These are phyloP conservation scores for Phytophthora pluvialis DNA, from an alignment of 352 stramenopile genomes.

Conservation along the genomic window DNA sequence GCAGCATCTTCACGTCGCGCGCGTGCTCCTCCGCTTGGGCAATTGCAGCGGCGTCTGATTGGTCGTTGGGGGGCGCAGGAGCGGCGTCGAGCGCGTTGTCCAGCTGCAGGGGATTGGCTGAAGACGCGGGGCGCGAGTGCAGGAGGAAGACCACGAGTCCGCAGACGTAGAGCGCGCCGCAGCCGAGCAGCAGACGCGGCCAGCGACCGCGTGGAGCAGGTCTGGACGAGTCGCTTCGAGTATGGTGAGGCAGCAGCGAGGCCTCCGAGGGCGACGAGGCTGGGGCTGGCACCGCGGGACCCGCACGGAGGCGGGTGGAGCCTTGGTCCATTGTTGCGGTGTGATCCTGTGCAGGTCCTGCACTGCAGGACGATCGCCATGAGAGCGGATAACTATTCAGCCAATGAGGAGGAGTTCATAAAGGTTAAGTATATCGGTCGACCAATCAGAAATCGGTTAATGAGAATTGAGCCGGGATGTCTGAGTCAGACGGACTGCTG, in stretches of 20 bases:
- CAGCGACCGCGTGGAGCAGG: neutral
- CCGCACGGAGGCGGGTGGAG: constrained; percentile 10
- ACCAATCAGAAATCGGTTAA: neutral
- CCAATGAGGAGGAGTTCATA: no score
- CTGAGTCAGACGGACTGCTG: constrained; percentile 4
- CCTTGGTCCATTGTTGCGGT: constrained; percentile 16
- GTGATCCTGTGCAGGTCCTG: neutral
- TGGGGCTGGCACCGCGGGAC: neutral
- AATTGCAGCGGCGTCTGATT: constrained; percentile 23
- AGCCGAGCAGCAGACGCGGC: constrained; percentile 19
- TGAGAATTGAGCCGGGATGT: neutral
- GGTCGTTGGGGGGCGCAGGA: constrained; percentile 1
- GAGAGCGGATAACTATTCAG: neutral
- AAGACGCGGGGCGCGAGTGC: neutral
- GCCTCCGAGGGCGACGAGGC: neutral
- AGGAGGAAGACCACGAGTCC: constrained; percentile 19
- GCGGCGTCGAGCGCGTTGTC: constrained; percentile 1
- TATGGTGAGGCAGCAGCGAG: constrained; percentile 15
- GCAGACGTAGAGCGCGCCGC: constrained; percentile 22
- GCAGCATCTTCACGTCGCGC: constrained; percentile 45
- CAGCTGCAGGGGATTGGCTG: neutral
- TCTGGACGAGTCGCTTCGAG: neutral
- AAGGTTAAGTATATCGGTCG: no score
- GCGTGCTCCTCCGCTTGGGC: constrained; percentile 47
- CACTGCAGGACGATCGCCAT: neutral